Evolutionary conservation across 2,329 filamentous ascomycete genomes (phyloP).

Genomic region (Penicillium digitatum): DNA sequence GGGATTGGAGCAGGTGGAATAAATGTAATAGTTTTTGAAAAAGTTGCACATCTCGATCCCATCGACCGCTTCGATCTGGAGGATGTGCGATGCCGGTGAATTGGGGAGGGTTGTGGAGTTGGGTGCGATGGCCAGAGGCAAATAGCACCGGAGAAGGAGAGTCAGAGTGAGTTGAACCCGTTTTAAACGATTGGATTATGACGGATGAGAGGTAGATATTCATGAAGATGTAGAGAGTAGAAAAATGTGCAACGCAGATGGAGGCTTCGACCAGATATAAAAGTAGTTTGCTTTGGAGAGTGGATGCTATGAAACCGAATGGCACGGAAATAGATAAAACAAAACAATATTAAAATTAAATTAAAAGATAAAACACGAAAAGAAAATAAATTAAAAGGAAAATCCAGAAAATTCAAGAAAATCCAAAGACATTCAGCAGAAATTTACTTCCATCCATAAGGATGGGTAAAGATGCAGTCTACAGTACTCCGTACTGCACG

Average conservation of each 20-base stretch:
- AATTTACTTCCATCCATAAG: not conserved
- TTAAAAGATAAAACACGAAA: not conserved
- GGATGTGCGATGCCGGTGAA: not conserved
- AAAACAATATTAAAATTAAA: not conserved
- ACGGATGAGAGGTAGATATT: not conserved
- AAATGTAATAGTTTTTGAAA: conserved; percentile 74
- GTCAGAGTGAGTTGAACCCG: not conserved
- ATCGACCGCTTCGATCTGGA: too few species aligned
- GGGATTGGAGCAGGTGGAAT: conserved; percentile 65
- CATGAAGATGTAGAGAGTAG: not conserved
- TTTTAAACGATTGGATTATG: not conserved
- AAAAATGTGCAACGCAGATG: not conserved
- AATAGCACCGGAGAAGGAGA: not conserved
- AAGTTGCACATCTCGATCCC: conserved; percentile 53
- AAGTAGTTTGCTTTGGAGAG: not conserved
- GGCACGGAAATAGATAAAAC: conserved; percentile 2
- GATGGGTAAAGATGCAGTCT: conserved; percentile 11
- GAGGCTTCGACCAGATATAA: conserved; percentile 5
- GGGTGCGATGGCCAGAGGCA: not conserved
- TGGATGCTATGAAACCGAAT: conserved; percentile 1
- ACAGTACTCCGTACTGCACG: conserved; percentile 12
- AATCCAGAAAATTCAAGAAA: not conserved
- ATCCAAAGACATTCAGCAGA: not conserved
- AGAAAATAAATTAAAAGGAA: not conserved
- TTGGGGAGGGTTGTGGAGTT: not conserved